These are phyloP conservation scores for Glonium stellatum DNA, from an alignment of 495 filamentous ascomycete species.

Conservation along the genomic window DNA sequence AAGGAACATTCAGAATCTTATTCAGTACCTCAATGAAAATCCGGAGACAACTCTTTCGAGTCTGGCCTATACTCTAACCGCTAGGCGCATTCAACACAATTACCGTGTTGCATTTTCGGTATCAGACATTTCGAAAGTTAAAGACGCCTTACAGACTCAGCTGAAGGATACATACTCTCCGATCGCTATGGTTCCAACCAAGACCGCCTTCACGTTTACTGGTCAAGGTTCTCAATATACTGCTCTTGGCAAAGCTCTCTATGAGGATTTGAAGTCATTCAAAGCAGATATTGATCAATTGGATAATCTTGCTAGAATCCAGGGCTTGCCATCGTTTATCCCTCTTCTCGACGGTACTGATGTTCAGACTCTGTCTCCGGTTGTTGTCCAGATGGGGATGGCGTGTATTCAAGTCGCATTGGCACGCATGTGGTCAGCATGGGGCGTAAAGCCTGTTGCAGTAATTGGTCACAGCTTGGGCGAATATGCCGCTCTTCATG, in stretches of 20 bases:
- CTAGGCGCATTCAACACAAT: conserved; percentile 43
- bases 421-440: conserved; percentile 69
- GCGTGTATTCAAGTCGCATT: conserved; percentile 80
- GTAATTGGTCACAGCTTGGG: conserved; percentile 83
- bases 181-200: conserved; percentile 40
- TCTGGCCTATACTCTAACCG: conserved; percentile 41
- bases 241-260: conserved; percentile 68
- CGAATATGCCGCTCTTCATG: conserved; percentile 81
- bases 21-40: conserved; percentile 47
- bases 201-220: conserved; percentile 48
- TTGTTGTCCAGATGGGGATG: conserved; percentile 70
- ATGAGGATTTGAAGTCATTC: conserved; percentile 59
- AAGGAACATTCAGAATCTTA: conserved; percentile 46
- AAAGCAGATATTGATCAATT: conserved; percentile 62
- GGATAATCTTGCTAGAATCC: conserved; percentile 58
- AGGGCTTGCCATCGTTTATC: conserved; percentile 63
- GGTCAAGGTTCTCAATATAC: conserved; percentile 49
- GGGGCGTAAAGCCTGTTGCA: conserved; percentile 67
- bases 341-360: conserved; percentile 59
- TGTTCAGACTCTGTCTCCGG: conserved; percentile 56
- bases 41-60: conserved; percentile 39
- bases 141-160: conserved; percentile 36
- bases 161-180: conserved; percentile 41
- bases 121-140: conserved; percentile 35
- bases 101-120: conserved; percentile 39